Percentiles rank a stretch among this genome's conserved stretches.
Conservation (phyloP, 352 stramenopile genomes). For the Globisporangium mamillatum region DNA sequence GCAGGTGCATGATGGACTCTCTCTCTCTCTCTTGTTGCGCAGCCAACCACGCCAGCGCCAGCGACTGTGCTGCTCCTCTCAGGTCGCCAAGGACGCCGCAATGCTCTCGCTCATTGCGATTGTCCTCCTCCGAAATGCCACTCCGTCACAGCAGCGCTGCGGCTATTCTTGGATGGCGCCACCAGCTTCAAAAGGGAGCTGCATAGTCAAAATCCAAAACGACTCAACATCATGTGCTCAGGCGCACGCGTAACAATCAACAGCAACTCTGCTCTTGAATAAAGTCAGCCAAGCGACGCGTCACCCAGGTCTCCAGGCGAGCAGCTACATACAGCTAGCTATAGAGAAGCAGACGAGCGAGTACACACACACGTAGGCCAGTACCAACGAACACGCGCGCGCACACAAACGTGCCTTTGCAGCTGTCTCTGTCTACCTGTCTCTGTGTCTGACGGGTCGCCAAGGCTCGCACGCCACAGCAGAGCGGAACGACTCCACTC, state of each 20-base stretch:
- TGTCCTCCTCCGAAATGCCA: not conserved
- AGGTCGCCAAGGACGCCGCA: not conserved
- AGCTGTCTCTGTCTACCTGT: not conserved
- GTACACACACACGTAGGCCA: not conserved
- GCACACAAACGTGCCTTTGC: not conserved
- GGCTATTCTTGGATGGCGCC: not conserved
- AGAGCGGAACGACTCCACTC: not conserved
- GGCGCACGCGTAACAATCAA: not conserved
- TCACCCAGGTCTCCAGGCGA: not conserved
- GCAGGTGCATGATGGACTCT: too few species aligned
- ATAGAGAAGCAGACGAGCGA: not conserved
- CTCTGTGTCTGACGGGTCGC: not conserved
- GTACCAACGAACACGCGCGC: not conserved
- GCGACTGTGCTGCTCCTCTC: not conserved
- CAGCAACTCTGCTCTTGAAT: not conserved
- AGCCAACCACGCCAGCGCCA: not conserved
- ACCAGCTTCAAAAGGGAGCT: not conserved
- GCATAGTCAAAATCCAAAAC: not conserved
- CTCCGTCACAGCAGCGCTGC: not conserved
- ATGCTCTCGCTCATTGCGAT: not conserved
- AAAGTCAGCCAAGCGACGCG: not conserved
- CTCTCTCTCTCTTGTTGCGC: too few species aligned
- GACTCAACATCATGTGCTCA: not conserved
- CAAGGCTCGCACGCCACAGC: not conserved
- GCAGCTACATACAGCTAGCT: not conserved